Conservation (phyloP, 2,329 filamentous ascomycete genomes). For the Botrytis pseudocinerea region DNA sequence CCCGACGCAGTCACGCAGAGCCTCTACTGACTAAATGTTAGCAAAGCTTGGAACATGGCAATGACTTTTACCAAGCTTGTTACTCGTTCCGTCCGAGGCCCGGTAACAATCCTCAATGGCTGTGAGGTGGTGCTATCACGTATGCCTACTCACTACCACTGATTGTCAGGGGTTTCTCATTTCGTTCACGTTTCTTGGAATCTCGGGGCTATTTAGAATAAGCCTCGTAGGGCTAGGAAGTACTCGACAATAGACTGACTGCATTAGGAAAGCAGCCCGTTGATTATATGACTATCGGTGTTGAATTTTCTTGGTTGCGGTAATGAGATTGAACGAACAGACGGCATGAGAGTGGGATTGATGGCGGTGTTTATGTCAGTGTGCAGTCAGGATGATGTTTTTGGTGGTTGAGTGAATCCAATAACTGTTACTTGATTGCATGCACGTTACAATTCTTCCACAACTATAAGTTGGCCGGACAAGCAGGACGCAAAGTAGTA, state of each 20-base stretch:
- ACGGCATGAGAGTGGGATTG: neutral
- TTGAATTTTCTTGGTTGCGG: neutral
- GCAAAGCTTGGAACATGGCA: neutral
- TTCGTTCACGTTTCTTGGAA: neutral
- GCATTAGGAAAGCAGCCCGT: neutral
- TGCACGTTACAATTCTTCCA: neutral
- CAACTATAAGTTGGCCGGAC: neutral
- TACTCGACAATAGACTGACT: neutral
- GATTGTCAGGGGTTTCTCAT: neutral
- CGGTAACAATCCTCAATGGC: neutral
- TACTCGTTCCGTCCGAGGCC: neutral
- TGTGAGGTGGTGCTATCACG: neutral
- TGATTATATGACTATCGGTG: neutral
- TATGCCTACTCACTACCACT: neutral
- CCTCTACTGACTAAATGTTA: neutral
- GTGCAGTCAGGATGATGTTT: neutral
- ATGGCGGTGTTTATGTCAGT: neutral
- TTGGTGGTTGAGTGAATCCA: neutral
- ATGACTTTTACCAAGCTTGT: neutral
- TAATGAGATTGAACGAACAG: neutral
- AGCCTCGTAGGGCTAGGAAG: constrained; percentile 7
- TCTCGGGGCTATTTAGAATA: neutral
- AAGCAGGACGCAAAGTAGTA: neutral
- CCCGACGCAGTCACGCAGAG: neutral
- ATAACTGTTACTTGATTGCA: neutral